These are phyloP conservation scores for Fistulinella cinereoalba DNA, from an alignment of 1,284 basidiomycete species.

Conservation along the genomic window DNA sequence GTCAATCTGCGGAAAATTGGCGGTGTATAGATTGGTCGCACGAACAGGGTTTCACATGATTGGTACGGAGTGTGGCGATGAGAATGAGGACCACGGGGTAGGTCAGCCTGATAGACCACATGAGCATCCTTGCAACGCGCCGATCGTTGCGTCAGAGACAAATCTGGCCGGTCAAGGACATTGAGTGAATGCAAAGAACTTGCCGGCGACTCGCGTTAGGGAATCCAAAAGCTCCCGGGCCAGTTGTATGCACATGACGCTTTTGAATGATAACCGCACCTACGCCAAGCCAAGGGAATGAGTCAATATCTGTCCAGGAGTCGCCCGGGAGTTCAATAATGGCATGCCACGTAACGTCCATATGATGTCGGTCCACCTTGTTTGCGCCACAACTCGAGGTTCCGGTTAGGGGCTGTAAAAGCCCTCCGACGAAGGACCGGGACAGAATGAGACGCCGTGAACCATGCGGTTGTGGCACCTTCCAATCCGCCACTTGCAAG, in stretches of 20 bases:
- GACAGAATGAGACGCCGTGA: too few species aligned
- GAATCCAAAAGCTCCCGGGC: too few species aligned
- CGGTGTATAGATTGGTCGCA: not conserved
- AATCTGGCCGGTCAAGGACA: not conserved
- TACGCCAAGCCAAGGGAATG: not conserved
- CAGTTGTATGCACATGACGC: not conserved
- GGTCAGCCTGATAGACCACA: not conserved
- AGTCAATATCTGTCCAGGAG: not conserved
- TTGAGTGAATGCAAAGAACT: too few species aligned
- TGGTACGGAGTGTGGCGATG: not conserved
- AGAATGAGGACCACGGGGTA: not conserved
- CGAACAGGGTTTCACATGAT: conserved; percentile 2
- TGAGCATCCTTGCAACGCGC: not conserved
- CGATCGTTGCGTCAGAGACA: not conserved
- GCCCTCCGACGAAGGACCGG: too few species aligned
- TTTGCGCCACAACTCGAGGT: not conserved
- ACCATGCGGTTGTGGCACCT: too few species aligned
- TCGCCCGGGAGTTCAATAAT: not conserved
- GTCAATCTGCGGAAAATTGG: not conserved
- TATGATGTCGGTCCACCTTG: not conserved
- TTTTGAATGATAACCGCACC: not conserved
- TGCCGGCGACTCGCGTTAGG: too few species aligned
- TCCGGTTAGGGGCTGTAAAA: not conserved
- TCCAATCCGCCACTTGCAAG: too few species aligned
- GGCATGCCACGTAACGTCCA: not conserved